phyloP scores from a whole-genome alignment of 208 protist species.

The Acanthamoeba sp. region DNA sequence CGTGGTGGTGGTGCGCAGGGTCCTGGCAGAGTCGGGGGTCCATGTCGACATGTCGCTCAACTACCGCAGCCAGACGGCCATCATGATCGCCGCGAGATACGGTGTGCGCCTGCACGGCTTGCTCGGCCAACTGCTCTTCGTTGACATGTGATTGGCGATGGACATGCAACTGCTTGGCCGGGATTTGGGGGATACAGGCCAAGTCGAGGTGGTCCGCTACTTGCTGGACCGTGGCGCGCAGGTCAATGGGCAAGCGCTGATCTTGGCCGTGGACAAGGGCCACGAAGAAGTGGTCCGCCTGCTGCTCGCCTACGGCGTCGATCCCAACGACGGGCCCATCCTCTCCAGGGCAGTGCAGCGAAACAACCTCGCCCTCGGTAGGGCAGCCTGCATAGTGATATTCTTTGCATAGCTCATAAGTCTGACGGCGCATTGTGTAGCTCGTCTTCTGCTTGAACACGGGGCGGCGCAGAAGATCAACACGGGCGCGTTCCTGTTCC shows the following conservation, averaged over 20 bases:
- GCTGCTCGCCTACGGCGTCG: background rate
- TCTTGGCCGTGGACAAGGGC: background rate
- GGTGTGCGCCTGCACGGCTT: no score
- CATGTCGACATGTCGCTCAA: background rate
- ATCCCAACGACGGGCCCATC: background rate
- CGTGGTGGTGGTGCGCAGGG: background rate
- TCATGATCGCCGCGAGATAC: background rate
- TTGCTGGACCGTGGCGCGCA: background rate
- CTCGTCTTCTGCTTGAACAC: background rate
- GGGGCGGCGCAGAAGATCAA: background rate
- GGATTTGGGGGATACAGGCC: background rate
- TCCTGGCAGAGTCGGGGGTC: background rate
- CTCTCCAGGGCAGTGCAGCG: background rate
- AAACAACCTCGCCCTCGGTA: background rate
- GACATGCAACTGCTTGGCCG: background rate
- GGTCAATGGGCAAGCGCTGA: background rate
- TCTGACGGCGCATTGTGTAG: background rate
- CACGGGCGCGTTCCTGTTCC: background rate
- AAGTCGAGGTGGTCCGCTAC: background rate
- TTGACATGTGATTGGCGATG: background rate
- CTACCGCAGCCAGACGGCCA: background rate
- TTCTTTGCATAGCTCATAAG: background rate
- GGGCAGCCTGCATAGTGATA: background rate
- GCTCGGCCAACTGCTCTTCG: no score
- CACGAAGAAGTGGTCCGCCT: conserved; percentile 3